Conservation (phyloP, 345 rosid genomes). For the Salix caprea region DNA sequence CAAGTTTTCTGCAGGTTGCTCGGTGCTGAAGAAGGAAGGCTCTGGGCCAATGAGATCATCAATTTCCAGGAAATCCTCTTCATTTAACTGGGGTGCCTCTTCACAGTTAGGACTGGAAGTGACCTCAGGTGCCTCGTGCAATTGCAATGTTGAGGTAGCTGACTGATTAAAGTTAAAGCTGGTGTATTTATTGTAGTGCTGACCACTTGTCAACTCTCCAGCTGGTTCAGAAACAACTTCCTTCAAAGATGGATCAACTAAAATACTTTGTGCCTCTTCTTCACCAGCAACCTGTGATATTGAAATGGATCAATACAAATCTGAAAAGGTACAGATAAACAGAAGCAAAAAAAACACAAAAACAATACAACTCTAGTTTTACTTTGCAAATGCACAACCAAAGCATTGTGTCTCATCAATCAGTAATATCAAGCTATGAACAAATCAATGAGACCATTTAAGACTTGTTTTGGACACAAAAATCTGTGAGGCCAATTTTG, state of each 20-base stretch:
- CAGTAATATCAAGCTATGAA: not conserved
- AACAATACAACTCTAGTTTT: not conserved
- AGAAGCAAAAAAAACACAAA: not conserved
- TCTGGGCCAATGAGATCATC: conserved; percentile 56
- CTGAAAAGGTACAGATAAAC: not conserved
- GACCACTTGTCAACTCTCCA: conserved; percentile 4
- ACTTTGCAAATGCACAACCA: not conserved
- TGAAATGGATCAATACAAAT: not conserved
- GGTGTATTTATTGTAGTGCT: conserved; percentile 16
- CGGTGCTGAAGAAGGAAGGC: conserved; percentile 18
- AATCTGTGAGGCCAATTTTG: not conserved
- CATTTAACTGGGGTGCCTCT: conserved; percentile 12
- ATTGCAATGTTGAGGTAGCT: conserved; percentile 31
- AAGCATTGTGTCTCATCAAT: not conserved
- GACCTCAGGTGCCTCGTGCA: conserved; percentile 34
- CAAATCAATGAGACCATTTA: not conserved
- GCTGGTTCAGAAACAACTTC: conserved; percentile 29
- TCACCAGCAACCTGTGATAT: conserved; percentile 26
- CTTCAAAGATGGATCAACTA: conserved; percentile 28
- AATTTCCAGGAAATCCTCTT: conserved; percentile 68
- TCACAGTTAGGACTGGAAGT: conserved; percentile 18
- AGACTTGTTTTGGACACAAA: not conserved
- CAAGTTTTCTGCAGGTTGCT: conserved; percentile 25
- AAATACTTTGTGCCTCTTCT: conserved; percentile 39
- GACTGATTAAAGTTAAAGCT: conserved; percentile 31